Evolutionary conservation across 2,329 filamentous ascomycete genomes (phyloP), one percentile per base, ranked within the genome.

Genomic region (Colletotrichum endophyticum): DNA sequence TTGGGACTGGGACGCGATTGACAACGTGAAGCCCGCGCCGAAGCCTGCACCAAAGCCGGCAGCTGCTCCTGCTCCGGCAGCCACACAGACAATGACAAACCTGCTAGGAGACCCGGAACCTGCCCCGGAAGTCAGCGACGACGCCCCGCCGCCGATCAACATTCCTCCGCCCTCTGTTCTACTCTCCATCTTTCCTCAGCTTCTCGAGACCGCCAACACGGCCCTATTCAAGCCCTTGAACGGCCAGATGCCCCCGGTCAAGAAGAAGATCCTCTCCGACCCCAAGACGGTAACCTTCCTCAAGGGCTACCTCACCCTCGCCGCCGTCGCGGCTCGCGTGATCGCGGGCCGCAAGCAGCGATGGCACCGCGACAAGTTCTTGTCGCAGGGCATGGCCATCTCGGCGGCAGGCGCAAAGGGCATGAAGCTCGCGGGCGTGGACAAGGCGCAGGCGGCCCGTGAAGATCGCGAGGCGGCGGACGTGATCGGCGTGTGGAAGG

Each of bases 391-490:
- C 81, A 98, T 98, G 95, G 93, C 94, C 73, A 98, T 99, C 77
- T 95, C 95, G 1, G 92, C 92, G 19, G 91, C 93, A 4, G 93
- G 93, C 5, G 91, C 92, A 70, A 95, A 95, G 80, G 93, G 96
- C 5, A 98, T 99, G 96, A 99, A 98, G 85, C 91, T 99, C 25
- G 92, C 94, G 1, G 94, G 95, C 15, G 88, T 99, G 56, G 96
- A 98, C 85, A 96, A 94, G 85, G 91, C 92, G 5, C 96, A 98
- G 84, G 89, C 91, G n/a, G 89, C 91, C 28, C 94, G 95, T 74
- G 96, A 98, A 86, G 94, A 98, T 78, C 91, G 96, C 79, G 96
- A 98, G 85, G 94, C 93, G 1, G 91, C 94, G 9, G 96, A 98
- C 82, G 92, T 96, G 5, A 89, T 95, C 2, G 89, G 90, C 16